Evolutionary conservation across 164 flowering plant species (phyloP), one percentile per base, ranked within the genome.

Genomic region (Annona squamosa): DNA sequence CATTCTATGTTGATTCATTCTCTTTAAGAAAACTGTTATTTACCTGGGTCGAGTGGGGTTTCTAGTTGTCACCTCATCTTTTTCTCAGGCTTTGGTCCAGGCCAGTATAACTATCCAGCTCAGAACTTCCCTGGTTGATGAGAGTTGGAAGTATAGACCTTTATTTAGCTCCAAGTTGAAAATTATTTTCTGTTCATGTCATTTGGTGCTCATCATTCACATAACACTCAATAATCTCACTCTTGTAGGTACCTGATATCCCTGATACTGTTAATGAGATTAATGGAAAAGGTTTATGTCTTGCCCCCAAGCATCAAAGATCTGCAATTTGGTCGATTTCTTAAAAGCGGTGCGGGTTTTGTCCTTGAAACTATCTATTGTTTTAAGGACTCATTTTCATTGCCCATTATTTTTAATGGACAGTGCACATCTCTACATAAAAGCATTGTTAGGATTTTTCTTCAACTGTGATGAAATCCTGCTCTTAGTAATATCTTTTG

Each of bases 181-280:
- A 37, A 17, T 41, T 67, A 10, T 42, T n/a, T 26, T 48, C n/a
- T 67, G 69, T 3, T 16, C 67, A 64, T 64, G 42, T 6, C 67
- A 41, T 18, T 43, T 64, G 42, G 67, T 59, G 18, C 66, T 63
- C 9, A 4, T 63, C 66, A 63, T 3, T 63, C 37, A 63, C 10
- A 18, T 7, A 63, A 63, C 66, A 17, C 41, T 37, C 26, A 37
- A 18, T 5, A 63, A 67, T 18, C 3, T 43, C 16, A 6, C 48
- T 68, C 13, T 70, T 73, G n/a, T 70, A 96, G 99, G 88, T 96
- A 96, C 85, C 67, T 93, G 62, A 89, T 93, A 43, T 78, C 86
- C 17, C 42, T 85, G 26, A 87, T 92, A 69, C 82, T 96, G 67
- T 67, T 93, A 9, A 77, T 66, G 83, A 84, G 75, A 70, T 75